Evolutionary conservation across 192 early-diverging fungal species (phyloP).

Genomic region (Dispira simplex): DNA sequence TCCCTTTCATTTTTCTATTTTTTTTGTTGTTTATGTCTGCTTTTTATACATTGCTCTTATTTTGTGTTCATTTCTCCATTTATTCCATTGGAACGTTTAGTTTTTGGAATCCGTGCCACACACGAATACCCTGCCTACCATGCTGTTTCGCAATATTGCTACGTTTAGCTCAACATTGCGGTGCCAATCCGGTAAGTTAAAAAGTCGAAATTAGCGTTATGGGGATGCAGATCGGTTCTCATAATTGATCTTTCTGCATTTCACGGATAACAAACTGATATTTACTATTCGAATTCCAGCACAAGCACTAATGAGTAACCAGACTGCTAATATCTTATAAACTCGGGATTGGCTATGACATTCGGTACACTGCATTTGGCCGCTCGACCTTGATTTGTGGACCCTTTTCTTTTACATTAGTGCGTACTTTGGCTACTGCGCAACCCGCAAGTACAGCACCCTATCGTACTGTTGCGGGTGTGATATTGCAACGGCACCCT

Average conservation of each 20-base stretch:
- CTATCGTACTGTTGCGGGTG: constrained; percentile 31
- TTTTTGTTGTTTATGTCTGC: not conserved
- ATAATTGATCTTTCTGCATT: not conserved
- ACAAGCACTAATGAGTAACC: not conserved
- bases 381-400: not conserved
- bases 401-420: not conserved
- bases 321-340: not conserved
- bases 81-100: not conserved
- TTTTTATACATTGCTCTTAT: not conserved
- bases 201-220: not conserved
- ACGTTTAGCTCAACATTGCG: not conserved
- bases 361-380: not conserved
- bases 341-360: not conserved
- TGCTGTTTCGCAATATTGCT: not conserved
- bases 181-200: not conserved
- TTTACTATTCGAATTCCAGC: too few species aligned
- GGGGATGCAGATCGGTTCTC: not conserved
- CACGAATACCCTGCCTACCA: not conserved
- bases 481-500: constrained; percentile 57
- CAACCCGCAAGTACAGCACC: not conserved
- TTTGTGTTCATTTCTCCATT: not conserved
- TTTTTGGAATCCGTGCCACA: not conserved
- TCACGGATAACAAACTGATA: too few species aligned
- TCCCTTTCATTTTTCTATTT: not conserved
- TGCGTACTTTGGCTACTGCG: not conserved